These are phyloP conservation scores for Pisolithus albus DNA, from an alignment of 768 basidiomycete species.

Conservation along the genomic window DNA sequence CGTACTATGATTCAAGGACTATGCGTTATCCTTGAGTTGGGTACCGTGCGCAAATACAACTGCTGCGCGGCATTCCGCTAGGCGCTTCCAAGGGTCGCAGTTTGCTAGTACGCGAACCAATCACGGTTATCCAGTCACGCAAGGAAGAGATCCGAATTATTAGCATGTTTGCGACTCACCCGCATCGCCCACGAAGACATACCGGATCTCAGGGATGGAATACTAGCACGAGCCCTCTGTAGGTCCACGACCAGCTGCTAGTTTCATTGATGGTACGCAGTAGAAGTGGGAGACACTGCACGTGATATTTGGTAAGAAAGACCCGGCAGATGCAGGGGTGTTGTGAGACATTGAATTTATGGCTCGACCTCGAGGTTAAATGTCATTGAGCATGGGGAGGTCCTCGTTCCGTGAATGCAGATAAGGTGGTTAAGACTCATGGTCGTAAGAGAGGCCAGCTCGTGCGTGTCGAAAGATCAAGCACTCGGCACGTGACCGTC, in stretches of 20 bases:
- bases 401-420: too few species aligned
- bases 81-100: slow-evolving; percentile 67
- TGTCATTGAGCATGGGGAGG: too few species aligned
- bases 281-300: too few species aligned
- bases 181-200: slow-evolving; percentile 69
- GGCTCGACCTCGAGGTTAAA: too few species aligned
- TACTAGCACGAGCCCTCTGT: slow-evolving; percentile 46
- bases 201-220: slow-evolving; percentile 55
- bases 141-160: slow-evolving; percentile 27
- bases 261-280: background rate
- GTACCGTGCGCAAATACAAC: slow-evolving; percentile 46
- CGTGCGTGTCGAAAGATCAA: too few species aligned
- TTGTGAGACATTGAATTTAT: too few species aligned
- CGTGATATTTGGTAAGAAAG: too few species aligned
- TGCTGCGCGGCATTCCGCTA: slow-evolving; percentile 52
- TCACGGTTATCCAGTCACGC: background rate
- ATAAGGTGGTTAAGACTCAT: too few species aligned
- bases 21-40: slow-evolving; percentile 53
- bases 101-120: slow-evolving; percentile 44
- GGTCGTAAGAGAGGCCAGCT: too few species aligned
- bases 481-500: background rate
- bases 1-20: slow-evolving; percentile 49
- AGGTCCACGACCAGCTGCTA: slow-evolving; percentile 37
- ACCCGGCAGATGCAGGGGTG: too few species aligned
- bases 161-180: slow-evolving; percentile 63